phyloP scores from a whole-genome alignment of 352 stramenopile species.

The Phytophthora megakarya region DNA sequence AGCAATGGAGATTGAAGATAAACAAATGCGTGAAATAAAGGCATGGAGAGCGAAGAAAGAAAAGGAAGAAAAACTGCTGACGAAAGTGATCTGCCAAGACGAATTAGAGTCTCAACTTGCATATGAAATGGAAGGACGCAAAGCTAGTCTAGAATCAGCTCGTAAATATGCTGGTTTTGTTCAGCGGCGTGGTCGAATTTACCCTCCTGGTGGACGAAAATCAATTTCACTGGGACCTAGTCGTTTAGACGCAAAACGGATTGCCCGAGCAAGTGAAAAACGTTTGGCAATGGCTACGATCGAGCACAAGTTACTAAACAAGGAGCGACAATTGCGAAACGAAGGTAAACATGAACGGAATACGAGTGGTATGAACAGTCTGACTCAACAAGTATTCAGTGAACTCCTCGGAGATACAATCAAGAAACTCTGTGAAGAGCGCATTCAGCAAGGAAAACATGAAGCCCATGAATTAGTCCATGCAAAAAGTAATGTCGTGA shows the following conservation, averaged over 20 bases:
- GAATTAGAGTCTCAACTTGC: conserved; percentile 55
- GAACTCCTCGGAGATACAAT: conserved; percentile 31
- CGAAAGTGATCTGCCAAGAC: conserved; percentile 35
- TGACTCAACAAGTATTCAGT: conserved; percentile 35
- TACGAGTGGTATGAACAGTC: conserved; percentile 14
- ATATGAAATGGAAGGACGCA: conserved; percentile 49
- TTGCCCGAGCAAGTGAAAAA: conserved; percentile 65
- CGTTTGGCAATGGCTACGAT: conserved; percentile 62
- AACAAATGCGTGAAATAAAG: conserved; percentile 35
- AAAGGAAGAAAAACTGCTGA: conserved; percentile 38
- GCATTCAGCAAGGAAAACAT: conserved; percentile 21
- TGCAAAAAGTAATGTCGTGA: conserved; percentile 17
- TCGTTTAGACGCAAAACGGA: conserved; percentile 52
- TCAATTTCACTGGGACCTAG: conserved; percentile 30
- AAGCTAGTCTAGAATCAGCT: conserved; percentile 27
- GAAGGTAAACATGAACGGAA: conserved; percentile 40
- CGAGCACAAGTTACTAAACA: conserved; percentile 46
- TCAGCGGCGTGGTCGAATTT: conserved; percentile 37
- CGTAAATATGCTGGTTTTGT: conserved; percentile 44
- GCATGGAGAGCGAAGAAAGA: conserved; percentile 51
- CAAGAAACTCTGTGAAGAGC: conserved; percentile 35
- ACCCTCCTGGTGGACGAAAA: conserved; percentile 33
- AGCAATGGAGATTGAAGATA: conserved; percentile 58
- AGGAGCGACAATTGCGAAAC: conserved; percentile 36
- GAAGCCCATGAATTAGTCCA: conserved; percentile 22